phyloP scores from a whole-genome alignment of 2,329 filamentous ascomycete genomes.

The Penicillium sp. region DNA sequence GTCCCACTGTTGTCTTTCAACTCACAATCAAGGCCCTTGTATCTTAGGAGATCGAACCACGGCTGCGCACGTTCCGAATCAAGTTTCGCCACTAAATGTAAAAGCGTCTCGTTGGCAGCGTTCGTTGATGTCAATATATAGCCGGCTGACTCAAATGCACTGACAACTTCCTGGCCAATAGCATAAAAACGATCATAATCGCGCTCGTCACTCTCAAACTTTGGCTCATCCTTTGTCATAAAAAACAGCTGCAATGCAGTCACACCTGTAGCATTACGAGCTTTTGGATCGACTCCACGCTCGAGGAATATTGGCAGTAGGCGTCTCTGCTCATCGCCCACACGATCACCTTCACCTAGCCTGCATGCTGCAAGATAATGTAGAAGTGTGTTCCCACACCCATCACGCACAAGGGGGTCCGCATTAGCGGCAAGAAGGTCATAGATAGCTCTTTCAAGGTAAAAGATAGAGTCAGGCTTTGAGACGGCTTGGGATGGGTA shows the following conservation, averaged over 20 bases:
- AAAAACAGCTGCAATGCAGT: neutral
- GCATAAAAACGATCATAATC: constrained; percentile 6
- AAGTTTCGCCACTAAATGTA: constrained; percentile 9
- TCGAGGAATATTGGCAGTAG: constrained; percentile 11
- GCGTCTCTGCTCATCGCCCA: constrained; percentile 12
- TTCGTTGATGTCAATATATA: constrained; percentile 5
- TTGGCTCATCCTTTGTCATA: neutral
- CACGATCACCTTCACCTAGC: constrained; percentile 9
- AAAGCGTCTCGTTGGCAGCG: constrained; percentile 3
- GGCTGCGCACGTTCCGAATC: constrained; percentile 1
- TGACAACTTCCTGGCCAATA: constrained; percentile 8
- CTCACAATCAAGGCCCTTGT: constrained; percentile 7
- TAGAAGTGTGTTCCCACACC: constrained; percentile 24
- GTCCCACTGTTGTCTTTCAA: neutral
- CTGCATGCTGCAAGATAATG: constrained; percentile 24
- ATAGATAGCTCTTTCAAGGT: constrained; percentile 6
- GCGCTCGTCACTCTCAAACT: neutral
- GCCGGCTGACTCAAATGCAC: constrained; percentile 5
- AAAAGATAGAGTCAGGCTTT: neutral
- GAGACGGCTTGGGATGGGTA: neutral
- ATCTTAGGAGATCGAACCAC: constrained; percentile 11
- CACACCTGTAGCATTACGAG: constrained; percentile 4
- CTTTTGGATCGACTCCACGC: constrained; percentile 10
- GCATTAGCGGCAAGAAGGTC: constrained; percentile 13
- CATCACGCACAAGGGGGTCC: constrained; percentile 21